Evolutionary conservation across 805 yeast species (phyloP).

Genomic region (Yamadazyma nakazawae): DNA sequence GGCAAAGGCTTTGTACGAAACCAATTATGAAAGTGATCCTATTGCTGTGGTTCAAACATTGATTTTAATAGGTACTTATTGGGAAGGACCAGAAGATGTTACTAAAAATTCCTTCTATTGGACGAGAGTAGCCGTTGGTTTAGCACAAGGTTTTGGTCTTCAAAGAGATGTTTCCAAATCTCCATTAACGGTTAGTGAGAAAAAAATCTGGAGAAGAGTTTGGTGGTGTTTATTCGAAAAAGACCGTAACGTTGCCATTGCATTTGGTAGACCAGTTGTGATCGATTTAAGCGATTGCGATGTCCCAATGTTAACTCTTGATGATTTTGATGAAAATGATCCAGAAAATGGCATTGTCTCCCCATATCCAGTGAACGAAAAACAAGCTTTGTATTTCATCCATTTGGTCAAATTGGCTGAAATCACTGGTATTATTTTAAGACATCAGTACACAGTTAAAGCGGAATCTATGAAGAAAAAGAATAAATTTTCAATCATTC

Average conservation of each 20-base stretch:
- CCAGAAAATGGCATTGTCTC: slow-evolving; percentile 25
- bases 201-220: slow-evolving; percentile 57
- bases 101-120: slow-evolving; percentile 65
- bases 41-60: slow-evolving; percentile 59
- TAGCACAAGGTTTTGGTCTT: slow-evolving; percentile 75
- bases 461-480: slow-evolving; percentile 52
- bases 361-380: slow-evolving; percentile 44
- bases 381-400: slow-evolving; percentile 57
- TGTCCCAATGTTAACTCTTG: slow-evolving; percentile 65
- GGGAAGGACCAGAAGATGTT: slow-evolving; percentile 73
- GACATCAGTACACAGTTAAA: slow-evolving; percentile 68
- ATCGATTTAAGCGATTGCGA: slow-evolving; percentile 73
- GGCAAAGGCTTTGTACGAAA: slow-evolving; percentile 72
- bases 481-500: slow-evolving; percentile 44
- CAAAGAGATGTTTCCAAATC: slow-evolving; percentile 54
- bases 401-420: slow-evolving; percentile 65
- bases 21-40: slow-evolving; percentile 64
- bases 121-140: slow-evolving; percentile 64
- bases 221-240: slow-evolving; percentile 79
- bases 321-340: slow-evolving; percentile 59
- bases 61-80: slow-evolving; percentile 59
- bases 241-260: slow-evolving; percentile 66
- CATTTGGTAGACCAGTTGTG: slow-evolving; percentile 69
- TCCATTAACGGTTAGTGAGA: slow-evolving; percentile 36
- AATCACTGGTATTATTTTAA: slow-evolving; percentile 64